These are phyloP conservation scores for Medicago arabica DNA, from an alignment of 306 rosid genomes.

Conservation along the genomic window DNA sequence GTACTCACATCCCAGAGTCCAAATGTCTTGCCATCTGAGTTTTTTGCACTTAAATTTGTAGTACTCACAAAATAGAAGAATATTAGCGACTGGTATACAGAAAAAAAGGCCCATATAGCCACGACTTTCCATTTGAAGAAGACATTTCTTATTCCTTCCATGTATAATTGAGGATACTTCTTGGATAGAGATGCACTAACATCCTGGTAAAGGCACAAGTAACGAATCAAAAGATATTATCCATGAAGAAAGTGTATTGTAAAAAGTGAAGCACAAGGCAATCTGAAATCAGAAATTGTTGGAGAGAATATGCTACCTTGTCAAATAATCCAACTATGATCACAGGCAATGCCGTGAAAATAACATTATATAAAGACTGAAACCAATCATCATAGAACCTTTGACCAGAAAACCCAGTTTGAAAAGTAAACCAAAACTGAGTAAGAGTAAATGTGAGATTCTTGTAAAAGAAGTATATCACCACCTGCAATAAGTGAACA, in stretches of 20 bases:
- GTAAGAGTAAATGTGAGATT: constrained; percentile 96
- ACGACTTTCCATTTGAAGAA: constrained; percentile 94
- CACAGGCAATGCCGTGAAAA: constrained; percentile 95
- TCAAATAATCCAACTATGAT: constrained; percentile 92
- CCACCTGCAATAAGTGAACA: constrained; percentile 72
- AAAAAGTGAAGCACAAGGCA: constrained; percentile 27
- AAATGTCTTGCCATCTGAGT: constrained; percentile 72
- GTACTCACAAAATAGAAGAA: constrained; percentile 68
- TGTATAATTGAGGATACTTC: constrained; percentile 92
- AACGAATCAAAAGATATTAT: constrained; percentile 40
- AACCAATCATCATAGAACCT: constrained; percentile 98
- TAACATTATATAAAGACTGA: constrained; percentile 90
- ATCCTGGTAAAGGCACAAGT: constrained; percentile 67
- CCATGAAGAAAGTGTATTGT: constrained; percentile 29
- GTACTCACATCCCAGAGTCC: constrained; percentile 98
- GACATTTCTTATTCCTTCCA: constrained; percentile 82
- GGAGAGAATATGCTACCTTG: constrained; percentile 63
- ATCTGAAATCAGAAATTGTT: constrained; percentile 19
- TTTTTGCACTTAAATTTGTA: constrained; percentile 63
- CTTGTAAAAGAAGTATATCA: constrained; percentile 93
- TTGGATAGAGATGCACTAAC: constrained; percentile 89
- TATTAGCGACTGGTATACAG: constrained; percentile 87
- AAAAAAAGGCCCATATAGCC: constrained; percentile 86
- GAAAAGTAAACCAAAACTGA: constrained; percentile 98
- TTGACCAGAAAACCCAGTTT: constrained; percentile 98